Conservation (phyloP, 768 basidiomycete species). For the Cubamyces lactineus region DNA sequence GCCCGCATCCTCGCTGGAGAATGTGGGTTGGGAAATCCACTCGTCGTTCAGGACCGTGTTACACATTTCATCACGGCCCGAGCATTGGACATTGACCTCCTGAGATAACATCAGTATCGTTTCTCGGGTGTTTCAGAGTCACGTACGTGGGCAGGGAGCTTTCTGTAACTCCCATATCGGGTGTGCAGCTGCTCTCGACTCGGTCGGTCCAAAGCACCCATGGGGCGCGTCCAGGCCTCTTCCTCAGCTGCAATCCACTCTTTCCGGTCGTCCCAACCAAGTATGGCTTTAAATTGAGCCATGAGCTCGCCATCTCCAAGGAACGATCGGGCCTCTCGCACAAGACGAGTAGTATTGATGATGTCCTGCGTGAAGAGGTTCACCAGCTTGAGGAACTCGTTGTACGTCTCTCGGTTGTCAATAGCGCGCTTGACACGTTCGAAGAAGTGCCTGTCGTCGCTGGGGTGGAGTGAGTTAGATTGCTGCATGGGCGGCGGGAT, state of each 20-base stretch:
- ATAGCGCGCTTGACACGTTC: slow-evolving; percentile 81
- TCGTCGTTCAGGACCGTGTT: slow-evolving; percentile 95
- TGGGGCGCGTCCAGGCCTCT: slow-evolving; percentile 36
- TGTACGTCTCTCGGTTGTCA: slow-evolving; percentile 77
- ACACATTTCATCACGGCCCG: slow-evolving; percentile 97
- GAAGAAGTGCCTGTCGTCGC: slow-evolving; percentile 84
- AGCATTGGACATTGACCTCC: slow-evolving; percentile 88
- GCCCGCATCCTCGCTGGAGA: slow-evolving; percentile 92
- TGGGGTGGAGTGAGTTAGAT: slow-evolving; percentile 25
- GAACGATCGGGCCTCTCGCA: slow-evolving; percentile 80
- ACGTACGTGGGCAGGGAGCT: slow-evolving; percentile 77
- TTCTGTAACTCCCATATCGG: slow-evolving; percentile 89
- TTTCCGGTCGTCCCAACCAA: slow-evolving; percentile 83
- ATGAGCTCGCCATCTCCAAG: slow-evolving; percentile 76
- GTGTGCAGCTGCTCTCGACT: slow-evolving; percentile 68
- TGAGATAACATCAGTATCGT: slow-evolving; percentile 37
- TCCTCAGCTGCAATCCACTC: slow-evolving; percentile 39
- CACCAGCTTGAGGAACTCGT: slow-evolving; percentile 94
- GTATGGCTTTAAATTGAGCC: slow-evolving; percentile 79
- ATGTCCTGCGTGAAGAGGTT: slow-evolving; percentile 95
- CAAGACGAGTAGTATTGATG: slow-evolving; percentile 83
- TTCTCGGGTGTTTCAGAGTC: background rate
- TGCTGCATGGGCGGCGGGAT: slow-evolving; percentile 20
- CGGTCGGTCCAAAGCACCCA: slow-evolving; percentile 41
- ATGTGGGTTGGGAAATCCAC: slow-evolving; percentile 97